A percentile compares a stretch with the other conserved stretches of the same genome.
Evolutionary conservation across 768 basidiomycete species (phyloP).

Genomic region (Suillus variegatus): DNA sequence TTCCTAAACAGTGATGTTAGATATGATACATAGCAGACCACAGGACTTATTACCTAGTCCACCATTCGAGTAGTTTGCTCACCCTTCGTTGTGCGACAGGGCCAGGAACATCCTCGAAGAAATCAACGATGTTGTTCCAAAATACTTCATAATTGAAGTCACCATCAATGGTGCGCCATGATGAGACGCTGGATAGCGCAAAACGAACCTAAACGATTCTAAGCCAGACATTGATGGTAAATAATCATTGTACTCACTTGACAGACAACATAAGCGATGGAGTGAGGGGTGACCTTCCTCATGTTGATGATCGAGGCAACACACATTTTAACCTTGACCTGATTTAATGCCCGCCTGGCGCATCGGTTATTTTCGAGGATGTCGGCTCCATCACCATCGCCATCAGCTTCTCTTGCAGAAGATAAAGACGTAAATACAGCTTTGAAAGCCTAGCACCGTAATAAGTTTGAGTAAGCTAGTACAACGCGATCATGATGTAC

Average conservation of each 20-base stretch:
- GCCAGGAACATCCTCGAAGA: constrained; percentile 11
- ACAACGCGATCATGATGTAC: no score
- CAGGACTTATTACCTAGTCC: constrained; percentile 9
- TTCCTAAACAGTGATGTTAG: background rate
- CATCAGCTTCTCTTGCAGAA: constrained; percentile 3
- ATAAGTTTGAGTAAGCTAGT: background rate
- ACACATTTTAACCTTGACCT: no score
- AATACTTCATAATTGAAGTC: constrained; percentile 15
- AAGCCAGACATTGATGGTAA: no score
- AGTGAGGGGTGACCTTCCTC: no score
- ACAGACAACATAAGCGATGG: no score
- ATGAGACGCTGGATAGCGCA: constrained; percentile 9
- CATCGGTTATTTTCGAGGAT: no score
- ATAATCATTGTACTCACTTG: no score
- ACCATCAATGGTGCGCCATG: constrained; percentile 11
- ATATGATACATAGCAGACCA: background rate
- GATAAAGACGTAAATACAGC: constrained; percentile 17
- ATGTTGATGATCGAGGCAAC: no score
- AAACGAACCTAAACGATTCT: constrained; percentile 14
- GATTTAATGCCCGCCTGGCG: no score
- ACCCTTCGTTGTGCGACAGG: background rate
- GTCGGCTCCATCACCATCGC: background rate
- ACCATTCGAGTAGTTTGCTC: constrained; percentile 13
- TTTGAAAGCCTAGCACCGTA: constrained; percentile 12
- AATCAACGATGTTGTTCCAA: constrained; percentile 17